These are phyloP conservation scores for Paratrypanosoma confusum DNA, from an alignment of 208 protist genomes.

Conservation along the genomic window DNA sequence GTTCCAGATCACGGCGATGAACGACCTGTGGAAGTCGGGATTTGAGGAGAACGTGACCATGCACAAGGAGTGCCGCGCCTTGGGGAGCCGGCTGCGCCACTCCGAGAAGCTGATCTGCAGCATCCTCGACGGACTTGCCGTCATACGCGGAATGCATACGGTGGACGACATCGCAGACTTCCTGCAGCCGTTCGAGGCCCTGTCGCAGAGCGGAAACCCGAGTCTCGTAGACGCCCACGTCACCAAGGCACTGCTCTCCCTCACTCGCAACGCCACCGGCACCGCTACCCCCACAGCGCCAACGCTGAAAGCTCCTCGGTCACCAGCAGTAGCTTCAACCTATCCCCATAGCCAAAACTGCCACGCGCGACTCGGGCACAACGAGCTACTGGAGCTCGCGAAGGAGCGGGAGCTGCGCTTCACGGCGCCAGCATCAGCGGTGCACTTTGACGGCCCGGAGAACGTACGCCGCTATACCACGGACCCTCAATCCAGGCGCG, in stretches of 20 bases:
- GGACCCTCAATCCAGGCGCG: slow-evolving; percentile 48
- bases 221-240: slow-evolving; percentile 45
- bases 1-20: slow-evolving; percentile 65
- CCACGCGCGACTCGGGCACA: too few species aligned
- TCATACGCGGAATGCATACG: slow-evolving; percentile 34
- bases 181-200: slow-evolving; percentile 66
- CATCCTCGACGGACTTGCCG: slow-evolving; percentile 66
- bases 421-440: slow-evolving; percentile 25
- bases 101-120: slow-evolving; percentile 55
- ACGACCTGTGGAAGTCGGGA: slow-evolving; percentile 63
- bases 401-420: slow-evolving; percentile 21
- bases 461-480: slow-evolving; percentile 59
- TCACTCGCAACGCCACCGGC: background rate
- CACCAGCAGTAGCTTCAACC: too few species aligned
- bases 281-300: too few species aligned
- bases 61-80: slow-evolving; percentile 58
- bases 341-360: too few species aligned
- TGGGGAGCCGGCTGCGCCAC: slow-evolving; percentile 37
- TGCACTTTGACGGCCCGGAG: slow-evolving; percentile 51
- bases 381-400: slow-evolving; percentile 12
- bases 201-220: slow-evolving; percentile 57
- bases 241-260: slow-evolving; percentile 33
- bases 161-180: slow-evolving; percentile 34
- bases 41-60: slow-evolving; percentile 70
- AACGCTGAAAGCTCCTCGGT: too few species aligned